Evolutionary conservation across 2,329 filamentous ascomycete genomes (phyloP), one percentile per base, ranked within the genome.

Genomic region (Metarhizium anisopliae): DNA sequence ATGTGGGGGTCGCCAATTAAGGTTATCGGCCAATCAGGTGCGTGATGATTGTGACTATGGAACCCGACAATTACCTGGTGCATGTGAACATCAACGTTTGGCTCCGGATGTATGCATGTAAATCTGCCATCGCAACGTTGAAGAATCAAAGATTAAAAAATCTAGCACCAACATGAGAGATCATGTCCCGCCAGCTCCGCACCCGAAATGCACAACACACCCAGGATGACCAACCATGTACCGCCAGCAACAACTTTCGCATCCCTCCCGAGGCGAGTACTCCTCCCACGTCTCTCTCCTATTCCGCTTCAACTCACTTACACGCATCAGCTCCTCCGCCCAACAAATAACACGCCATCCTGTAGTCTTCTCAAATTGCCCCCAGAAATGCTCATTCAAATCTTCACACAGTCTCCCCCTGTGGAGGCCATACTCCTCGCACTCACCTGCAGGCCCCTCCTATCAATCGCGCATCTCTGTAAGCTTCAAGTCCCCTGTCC

Each of bases 371-470:
- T 63, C 25, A 58, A 43, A n/a, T 56, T 68, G 2, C 66, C 66
- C 8, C 54, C 60, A 16, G 66, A 68, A 32, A 61, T 67, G 49
- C 55, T 68, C n/a, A 52, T 59, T 29, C 57, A 61, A 4, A 62
- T 68, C 42, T 63, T 63, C 43, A 42, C 51, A 3, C 55, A 62
- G 25, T 25, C 25, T 25, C 25, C 16, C 54, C 59, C 7, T 35
- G 47, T 5, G 14, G 61, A 65, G 50, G 54, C 51, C 35, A 51
- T 63, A 14, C 54, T 58, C 52, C 56, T 66, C 25, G 61, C 55
- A 8, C 54, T 61, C 54, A 60, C 58, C 30, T 65, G 58, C 56
- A 67, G 62, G 52, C 51, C 50, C 40, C 54, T 66, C 40, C 58
- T 66, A 6, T 47, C 50, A n/a, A 55, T 62, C 30, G 60, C 63